phyloP scores from a whole-genome alignment of 163 green algal species.

The Chlamydomonas reinhardtii region DNA sequence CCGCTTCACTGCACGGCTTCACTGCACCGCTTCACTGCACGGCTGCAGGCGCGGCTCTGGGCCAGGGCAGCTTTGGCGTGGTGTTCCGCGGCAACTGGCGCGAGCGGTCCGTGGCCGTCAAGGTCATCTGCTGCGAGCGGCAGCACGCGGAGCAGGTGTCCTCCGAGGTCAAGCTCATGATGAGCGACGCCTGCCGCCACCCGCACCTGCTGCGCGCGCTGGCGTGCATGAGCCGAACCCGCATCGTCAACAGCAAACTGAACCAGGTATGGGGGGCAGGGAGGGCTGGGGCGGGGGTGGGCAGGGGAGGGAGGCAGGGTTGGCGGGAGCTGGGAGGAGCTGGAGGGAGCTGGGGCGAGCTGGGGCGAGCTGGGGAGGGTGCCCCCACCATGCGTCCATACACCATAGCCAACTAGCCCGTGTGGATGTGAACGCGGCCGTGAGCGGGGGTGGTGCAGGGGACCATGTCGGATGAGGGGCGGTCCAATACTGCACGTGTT shows the following conservation, averaged over 20 bases:
- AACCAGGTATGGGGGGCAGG: neutral
- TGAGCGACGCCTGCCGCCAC: conserved; percentile 1
- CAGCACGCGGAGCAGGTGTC: conserved; percentile 18
- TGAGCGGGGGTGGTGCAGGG: too few species aligned
- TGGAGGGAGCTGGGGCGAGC: too few species aligned
- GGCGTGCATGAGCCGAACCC: neutral
- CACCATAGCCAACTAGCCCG: too few species aligned
- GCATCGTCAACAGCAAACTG: neutral
- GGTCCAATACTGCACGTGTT: too few species aligned
- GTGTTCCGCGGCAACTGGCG: conserved; percentile 21
- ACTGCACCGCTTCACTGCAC: too few species aligned
- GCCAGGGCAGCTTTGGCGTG: conserved; percentile 38
- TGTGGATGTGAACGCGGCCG: too few species aligned
- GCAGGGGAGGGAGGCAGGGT: neutral
- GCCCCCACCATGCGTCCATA: too few species aligned
- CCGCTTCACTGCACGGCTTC: too few species aligned
- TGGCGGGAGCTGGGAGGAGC: too few species aligned
- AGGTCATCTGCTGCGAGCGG: conserved; percentile 19
- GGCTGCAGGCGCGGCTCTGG: conserved; percentile 28
- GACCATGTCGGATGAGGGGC: too few species aligned
- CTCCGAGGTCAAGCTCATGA: conserved; percentile 30
- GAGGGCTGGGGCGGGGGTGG: too few species aligned
- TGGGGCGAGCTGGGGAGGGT: too few species aligned
- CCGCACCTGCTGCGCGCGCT: conserved; percentile 33
- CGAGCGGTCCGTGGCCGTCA: conserved; percentile 10